A percentile compares a stretch with the other conserved stretches of the same genome.
phyloP scores from a whole-genome alignment of 139 green algal genomes.

The Micractinium sp. region DNA sequence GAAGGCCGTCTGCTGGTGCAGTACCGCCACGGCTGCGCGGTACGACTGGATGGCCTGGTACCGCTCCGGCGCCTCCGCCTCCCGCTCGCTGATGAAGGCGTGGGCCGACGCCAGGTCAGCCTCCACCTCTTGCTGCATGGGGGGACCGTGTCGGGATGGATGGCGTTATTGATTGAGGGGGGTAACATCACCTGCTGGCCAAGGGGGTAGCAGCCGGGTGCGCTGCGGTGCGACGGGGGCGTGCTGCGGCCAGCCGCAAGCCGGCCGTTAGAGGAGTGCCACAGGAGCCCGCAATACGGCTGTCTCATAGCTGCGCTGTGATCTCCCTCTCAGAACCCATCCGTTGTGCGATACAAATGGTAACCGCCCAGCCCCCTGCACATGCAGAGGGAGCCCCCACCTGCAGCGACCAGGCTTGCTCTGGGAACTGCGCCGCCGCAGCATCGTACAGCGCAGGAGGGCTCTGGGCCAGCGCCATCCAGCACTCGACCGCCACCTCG shows the following conservation, averaged over 20 bases:
- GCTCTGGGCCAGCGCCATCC: slow-evolving; percentile 58
- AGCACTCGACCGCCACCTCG: slow-evolving; percentile 84
- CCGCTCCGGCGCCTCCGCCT: neutral
- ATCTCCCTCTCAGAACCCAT: no score
- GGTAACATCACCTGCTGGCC: neutral
- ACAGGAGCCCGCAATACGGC: no score
- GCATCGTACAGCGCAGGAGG: neutral
- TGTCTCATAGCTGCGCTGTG: no score
- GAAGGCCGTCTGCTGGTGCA: slow-evolving; percentile 8
- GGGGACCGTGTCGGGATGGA: no score
- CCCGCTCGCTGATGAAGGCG: neutral
- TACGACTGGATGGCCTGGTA: slow-evolving; percentile 2
- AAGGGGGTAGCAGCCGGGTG: no score
- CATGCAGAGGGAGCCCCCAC: no score
- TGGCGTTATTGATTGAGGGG: neutral
- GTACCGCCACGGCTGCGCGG: slow-evolving; percentile 22
- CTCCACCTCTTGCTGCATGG: neutral
- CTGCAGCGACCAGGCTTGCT: neutral
- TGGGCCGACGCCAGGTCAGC: neutral
- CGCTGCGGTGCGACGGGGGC: no score
- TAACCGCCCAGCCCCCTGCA: no score
- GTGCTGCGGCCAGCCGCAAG: no score
- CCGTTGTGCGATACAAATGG: no score
- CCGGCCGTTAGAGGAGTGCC: no score
- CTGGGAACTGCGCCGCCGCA: neutral